phyloP scores from a whole-genome alignment of 164 flowering plant genomes.

The Stephania cephalantha region DNA sequence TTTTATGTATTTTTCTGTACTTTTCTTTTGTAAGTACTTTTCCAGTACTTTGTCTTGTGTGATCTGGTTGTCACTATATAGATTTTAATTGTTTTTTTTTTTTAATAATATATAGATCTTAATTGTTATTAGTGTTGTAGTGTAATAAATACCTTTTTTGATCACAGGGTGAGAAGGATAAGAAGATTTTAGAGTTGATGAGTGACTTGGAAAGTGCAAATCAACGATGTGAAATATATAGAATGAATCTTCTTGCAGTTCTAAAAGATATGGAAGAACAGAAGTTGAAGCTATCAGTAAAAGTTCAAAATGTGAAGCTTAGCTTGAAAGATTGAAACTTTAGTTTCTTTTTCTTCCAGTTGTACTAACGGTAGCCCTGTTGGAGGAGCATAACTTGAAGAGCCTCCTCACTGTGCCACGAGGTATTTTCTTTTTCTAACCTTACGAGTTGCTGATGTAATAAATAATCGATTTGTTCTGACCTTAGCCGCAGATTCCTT shows the following conservation, averaged over 20 bases:
- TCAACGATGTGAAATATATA: conserved; percentile 53
- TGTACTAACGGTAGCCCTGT: background rate
- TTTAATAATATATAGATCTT: background rate
- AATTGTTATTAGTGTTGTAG: background rate
- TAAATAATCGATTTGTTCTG: background rate
- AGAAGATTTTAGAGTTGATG: conserved; percentile 48
- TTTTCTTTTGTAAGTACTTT: background rate
- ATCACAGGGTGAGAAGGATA: conserved; percentile 45
- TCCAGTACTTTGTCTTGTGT: background rate
- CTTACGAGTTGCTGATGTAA: background rate
- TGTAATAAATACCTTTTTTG: background rate
- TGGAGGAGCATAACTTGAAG: background rate
- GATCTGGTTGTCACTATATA: background rate
- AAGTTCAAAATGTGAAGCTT: conserved; percentile 62
- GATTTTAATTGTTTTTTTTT: background rate
- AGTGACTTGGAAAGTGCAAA: conserved; percentile 47
- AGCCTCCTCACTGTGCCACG: background rate
- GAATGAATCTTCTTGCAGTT: conserved; percentile 51
- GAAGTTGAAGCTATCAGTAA: conserved; percentile 59
- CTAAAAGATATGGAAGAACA: conserved; percentile 72
- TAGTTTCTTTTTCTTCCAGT: conserved; percentile 8
- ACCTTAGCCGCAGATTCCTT: background rate
- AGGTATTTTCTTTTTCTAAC: background rate
- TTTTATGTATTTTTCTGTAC: background rate
- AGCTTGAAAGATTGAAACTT: conserved; percentile 27